A percentile compares a stretch with the other conserved stretches of the same genome.
phyloP scores from a whole-genome alignment of 306 rosid genomes.

The Prunus dulcis region DNA sequence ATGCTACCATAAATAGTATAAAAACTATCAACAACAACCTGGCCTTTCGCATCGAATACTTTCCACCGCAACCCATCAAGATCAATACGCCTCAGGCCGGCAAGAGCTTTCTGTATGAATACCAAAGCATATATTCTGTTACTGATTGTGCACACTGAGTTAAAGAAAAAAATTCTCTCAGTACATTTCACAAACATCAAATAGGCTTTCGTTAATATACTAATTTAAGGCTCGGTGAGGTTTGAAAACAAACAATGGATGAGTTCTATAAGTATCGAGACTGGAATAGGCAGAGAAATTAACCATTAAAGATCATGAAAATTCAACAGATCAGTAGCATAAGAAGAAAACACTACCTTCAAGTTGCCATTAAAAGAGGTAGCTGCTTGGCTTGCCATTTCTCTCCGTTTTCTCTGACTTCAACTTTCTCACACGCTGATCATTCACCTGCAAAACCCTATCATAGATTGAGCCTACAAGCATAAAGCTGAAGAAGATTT shows the following conservation, averaged over 20 bases:
- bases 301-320: background rate
- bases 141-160: constrained; percentile 1
- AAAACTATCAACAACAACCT: constrained; percentile 38
- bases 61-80: constrained; percentile 90
- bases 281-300: background rate
- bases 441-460: constrained; percentile 6
- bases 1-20: background rate
- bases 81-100: constrained; percentile 81
- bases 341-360: constrained; percentile 29
- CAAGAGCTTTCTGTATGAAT: constrained; percentile 68
- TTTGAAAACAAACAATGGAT: background rate
- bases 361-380: constrained; percentile 40
- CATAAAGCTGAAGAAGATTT: background rate
- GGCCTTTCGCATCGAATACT: constrained; percentile 91
- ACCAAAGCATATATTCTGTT: background rate
- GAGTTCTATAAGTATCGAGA: background rate
- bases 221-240: background rate
- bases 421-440: constrained; percentile 4
- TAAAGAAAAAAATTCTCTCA: background rate
- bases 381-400: constrained; percentile 49
- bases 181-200: constrained; percentile 22
- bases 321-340: background rate
- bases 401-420: constrained; percentile 8
- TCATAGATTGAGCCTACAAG: background rate
- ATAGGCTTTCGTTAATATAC: background rate